Evolutionary conservation across 345 rosid genomes (phyloP).

Genomic region (Corchorus olitorius): DNA sequence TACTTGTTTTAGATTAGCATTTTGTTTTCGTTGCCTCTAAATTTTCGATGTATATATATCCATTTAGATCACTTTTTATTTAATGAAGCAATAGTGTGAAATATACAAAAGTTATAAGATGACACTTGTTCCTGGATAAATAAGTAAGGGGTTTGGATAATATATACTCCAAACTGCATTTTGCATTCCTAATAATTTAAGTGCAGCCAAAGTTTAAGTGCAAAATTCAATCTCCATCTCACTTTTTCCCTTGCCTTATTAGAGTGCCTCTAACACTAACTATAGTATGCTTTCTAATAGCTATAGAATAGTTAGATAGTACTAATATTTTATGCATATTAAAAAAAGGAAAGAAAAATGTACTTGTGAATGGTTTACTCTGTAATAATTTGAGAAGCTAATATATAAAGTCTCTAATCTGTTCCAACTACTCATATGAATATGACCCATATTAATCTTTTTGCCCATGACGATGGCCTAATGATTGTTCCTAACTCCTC

Average conservation of each 20-base stretch:
- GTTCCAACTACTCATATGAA: conserved; percentile 13
- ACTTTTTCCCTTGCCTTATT: too few species aligned
- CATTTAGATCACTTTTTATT: not conserved
- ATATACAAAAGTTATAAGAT: not conserved
- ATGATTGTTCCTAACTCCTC: conserved; percentile 13
- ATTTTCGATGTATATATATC: not conserved
- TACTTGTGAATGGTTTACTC: not conserved
- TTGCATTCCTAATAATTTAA: not conserved
- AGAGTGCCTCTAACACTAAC: too few species aligned
- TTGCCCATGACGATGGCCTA: not conserved
- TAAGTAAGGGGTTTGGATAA: not conserved
- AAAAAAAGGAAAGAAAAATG: not conserved
- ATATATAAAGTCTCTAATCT: not conserved
- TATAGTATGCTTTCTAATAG: too few species aligned
- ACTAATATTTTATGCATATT: not conserved
- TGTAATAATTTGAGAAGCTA: not conserved
- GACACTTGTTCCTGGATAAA: conserved; percentile 12
- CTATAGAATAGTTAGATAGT: too few species aligned
- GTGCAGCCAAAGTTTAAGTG: too few species aligned
- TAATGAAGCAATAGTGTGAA: not conserved
- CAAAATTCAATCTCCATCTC: too few species aligned
- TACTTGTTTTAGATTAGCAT: not conserved
- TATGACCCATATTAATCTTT: conserved; percentile 9
- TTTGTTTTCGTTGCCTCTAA: not conserved
- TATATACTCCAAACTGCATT: not conserved